Conservation (phyloP, 164 flowering plant genomes). For the Dillenia suffruticosa region DNA sequence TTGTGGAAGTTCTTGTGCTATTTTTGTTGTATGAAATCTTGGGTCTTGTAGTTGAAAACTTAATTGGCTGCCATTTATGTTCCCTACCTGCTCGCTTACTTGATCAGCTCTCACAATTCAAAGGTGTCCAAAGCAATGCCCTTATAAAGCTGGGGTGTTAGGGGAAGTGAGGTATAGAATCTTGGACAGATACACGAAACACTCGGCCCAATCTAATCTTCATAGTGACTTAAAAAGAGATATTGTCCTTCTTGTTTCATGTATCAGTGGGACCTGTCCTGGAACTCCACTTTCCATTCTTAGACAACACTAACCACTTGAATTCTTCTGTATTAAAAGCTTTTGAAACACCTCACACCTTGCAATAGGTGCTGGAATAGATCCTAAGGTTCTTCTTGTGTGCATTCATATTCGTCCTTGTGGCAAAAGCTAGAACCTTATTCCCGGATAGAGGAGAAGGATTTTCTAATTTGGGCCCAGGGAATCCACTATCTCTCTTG, state of each 20-base stretch:
- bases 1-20: slow-evolving; percentile 5
- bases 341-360: slow-evolving; percentile 37
- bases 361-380: slow-evolving; percentile 67
- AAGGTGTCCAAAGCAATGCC: slow-evolving; percentile 17
- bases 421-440: slow-evolving; percentile 54
- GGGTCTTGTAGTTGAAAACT: neutral
- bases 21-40: slow-evolving; percentile 5
- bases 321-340: slow-evolving; percentile 28
- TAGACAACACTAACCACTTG: slow-evolving; percentile 23
- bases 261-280: slow-evolving; percentile 28
- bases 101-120: slow-evolving; percentile 20
- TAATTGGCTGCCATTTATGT: neutral
- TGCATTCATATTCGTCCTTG: slow-evolving; percentile 36
- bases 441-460: slow-evolving; percentile 33
- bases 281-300: slow-evolving; percentile 30
- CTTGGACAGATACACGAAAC: slow-evolving; percentile 33
- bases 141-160: slow-evolving; percentile 41
- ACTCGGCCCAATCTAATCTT: slow-evolving; percentile 53
- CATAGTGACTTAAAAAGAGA: slow-evolving; percentile 60
- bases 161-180: slow-evolving; percentile 43
- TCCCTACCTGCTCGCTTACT: slow-evolving; percentile 14
- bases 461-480: slow-evolving; percentile 35
- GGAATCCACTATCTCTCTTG: slow-evolving; percentile 41
- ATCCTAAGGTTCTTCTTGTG: slow-evolving; percentile 36
- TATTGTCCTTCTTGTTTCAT: slow-evolving; percentile 42